Evolutionary conservation across 2,329 filamentous ascomycete genomes (phyloP).

Genomic region (Pseudogymnoascus sp.): DNA sequence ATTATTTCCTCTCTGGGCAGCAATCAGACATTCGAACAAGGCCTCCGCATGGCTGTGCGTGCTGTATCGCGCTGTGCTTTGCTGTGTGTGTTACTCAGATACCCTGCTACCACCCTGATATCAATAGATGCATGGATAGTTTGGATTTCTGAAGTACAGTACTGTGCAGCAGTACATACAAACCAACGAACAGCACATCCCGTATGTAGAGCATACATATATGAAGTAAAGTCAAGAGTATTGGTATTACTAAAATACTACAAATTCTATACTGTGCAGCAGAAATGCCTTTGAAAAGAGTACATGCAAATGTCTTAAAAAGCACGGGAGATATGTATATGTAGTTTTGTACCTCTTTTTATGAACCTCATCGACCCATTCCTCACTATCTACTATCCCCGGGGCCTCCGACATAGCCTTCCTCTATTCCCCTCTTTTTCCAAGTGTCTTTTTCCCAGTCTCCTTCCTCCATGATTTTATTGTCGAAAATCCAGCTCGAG

Average conservation of each 20-base stretch:
- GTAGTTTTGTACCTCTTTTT: slow-evolving; percentile 2
- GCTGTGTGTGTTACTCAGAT: background rate
- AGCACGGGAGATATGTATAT: background rate
- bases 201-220: background rate
- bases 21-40: background rate
- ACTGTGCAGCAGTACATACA: background rate
- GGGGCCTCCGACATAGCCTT: slow-evolving; percentile 1
- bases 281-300: background rate
- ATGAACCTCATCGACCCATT: background rate
- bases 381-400: background rate
- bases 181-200: background rate
- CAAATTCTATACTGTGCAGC: background rate
- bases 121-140: slow-evolving; percentile 5
- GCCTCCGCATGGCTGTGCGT: background rate
- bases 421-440: background rate
- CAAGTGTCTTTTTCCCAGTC: background rate
- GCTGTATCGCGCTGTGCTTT: background rate
- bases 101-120: background rate
- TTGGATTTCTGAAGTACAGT: background rate
- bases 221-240: background rate
- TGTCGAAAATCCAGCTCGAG: background rate
- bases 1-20: background rate
- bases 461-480: background rate
- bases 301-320: slow-evolving; percentile 5
- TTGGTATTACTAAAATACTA: background rate